phyloP scores from a whole-genome alignment of 2,329 filamentous ascomycete species.

The Grosmannia penicillata region DNA sequence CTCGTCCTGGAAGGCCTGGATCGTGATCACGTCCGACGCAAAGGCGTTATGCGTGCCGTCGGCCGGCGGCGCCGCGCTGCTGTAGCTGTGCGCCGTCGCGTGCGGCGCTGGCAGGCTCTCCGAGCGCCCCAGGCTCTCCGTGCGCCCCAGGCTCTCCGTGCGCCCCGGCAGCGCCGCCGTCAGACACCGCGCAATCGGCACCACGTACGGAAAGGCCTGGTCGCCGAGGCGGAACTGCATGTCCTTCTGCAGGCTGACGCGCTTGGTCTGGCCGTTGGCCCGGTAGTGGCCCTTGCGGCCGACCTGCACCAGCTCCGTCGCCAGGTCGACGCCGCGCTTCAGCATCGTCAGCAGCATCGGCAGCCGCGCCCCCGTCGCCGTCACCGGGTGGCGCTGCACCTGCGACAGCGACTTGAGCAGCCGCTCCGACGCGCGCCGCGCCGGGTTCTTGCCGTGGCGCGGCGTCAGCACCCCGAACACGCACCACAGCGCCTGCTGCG shows the following conservation, averaged over 20 bases:
- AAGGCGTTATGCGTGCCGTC: slow-evolving; percentile 69
- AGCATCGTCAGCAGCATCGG: slow-evolving; percentile 4
- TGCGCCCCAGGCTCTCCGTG: not conserved
- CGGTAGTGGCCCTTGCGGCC: slow-evolving; percentile 60
- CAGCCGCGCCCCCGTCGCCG: not conserved
- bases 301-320: slow-evolving; percentile 31
- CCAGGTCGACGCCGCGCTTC: slow-evolving; percentile 32
- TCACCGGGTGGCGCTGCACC: not conserved
- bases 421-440: slow-evolving; percentile 55
- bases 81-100: slow-evolving; percentile 48
- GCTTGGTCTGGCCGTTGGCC: slow-evolving; percentile 53
- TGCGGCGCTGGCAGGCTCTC: too few species aligned
- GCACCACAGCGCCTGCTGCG: slow-evolving; percentile 84
- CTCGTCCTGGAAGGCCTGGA: slow-evolving; percentile 68
- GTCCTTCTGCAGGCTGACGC: slow-evolving; percentile 61
- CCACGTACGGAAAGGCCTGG: slow-evolving; percentile 71
- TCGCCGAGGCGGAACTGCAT: slow-evolving; percentile 73
- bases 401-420: slow-evolving; percentile 19
- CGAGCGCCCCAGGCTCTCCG: not conserved
- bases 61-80: slow-evolving; percentile 22
- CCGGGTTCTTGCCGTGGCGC: slow-evolving; percentile 18
- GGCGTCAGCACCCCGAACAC: slow-evolving; percentile 69
- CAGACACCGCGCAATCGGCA: slow-evolving; percentile 75
- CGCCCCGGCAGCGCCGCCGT: slow-evolving; percentile 58
- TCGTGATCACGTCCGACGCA: slow-evolving; percentile 70